Evolutionary conservation across 768 basidiomycete genomes (phyloP), one percentile per base, ranked within the genome.

Genomic region (Kwoniella sp.): DNA sequence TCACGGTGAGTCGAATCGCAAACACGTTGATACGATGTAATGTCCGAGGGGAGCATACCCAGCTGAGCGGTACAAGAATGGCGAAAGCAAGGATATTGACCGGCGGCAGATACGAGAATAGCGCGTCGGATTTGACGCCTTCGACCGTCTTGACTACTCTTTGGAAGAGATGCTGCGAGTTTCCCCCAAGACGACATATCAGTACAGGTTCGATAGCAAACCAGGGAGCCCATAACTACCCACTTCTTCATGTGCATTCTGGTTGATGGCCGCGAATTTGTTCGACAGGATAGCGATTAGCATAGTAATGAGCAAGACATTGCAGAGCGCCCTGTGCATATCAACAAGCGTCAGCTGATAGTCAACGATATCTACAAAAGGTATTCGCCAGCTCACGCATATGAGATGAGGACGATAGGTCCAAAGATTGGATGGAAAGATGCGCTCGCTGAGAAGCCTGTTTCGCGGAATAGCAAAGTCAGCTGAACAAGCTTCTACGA

Each of bases 61-160:
- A 93, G 68, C 88, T 88, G 25, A 88, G 83, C 13, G 92, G 91
- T 76, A 90, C 88, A 53, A 95, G 84, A 61, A 95, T 82, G 27
- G 86, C 60, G 77, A 92, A 88, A 1, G 93, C 93, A 17, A 75
- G 15, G 25, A 81, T 65, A 61, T 79, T 79, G 66, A 80, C 51
- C 7, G 92, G 92, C 1, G 90, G 91, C 68, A 92, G 90, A 72
- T 96, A 95, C 51, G 89, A 91, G 82, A 94, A 91, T 19, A 96
- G 82, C 0, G 90, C 90, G 76, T 94, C 91, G 1, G 88, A 88
- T 76, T 92, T 92, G 74, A 92, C 89, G 24, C 91, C 90, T 84
- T 94, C 90, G 54, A 95, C 89, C 0, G 92, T 95, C 36, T 86
- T 83, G 60, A 96, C 89, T 7, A 90, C 85, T 69, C 86, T 88